Percentiles rank a stretch among this genome's conserved stretches.
Evolutionary conservation across 1,284 basidiomycete species (phyloP).

Genomic region (Trichosporon sp.): DNA sequence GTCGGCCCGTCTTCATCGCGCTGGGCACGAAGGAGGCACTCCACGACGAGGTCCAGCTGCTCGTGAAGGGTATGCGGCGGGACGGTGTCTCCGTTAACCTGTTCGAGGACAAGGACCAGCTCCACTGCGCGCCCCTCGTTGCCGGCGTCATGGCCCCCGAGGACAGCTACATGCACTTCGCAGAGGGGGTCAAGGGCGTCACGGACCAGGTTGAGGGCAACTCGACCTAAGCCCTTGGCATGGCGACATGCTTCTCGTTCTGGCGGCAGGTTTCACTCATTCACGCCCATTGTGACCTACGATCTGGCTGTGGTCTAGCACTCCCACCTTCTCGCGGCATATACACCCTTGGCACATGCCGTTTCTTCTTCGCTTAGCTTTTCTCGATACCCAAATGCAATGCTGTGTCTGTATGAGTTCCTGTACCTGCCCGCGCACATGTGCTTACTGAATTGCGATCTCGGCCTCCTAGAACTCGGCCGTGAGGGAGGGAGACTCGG

Average conservation of each 20-base stretch:
- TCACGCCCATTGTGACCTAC: no score
- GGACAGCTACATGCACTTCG: background rate
- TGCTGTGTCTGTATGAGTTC: no score
- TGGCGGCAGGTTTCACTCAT: no score
- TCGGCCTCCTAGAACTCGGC: background rate
- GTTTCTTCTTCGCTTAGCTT: no score
- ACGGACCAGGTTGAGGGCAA: background rate
- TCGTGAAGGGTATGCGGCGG: constrained; percentile 40
- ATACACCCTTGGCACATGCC: no score
- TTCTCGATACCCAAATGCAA: no score
- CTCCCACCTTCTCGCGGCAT: no score
- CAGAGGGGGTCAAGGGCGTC: background rate
- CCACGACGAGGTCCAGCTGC: constrained; percentile 39
- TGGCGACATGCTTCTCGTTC: background rate
- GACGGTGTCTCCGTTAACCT: constrained; percentile 40
- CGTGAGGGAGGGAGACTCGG: background rate
- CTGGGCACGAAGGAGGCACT: constrained; percentile 48
- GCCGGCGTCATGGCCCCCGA: constrained; percentile 1
- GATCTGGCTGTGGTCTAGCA: no score
- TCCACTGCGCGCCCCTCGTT: constrained; percentile 7
- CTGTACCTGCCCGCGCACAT: no score
- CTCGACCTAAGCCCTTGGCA: background rate
- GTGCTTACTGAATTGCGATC: no score
- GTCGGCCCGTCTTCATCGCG: constrained; percentile 40
- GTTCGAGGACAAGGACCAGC: constrained; percentile 20